phyloP scores from a whole-genome alignment of 495 filamentous ascomycete species.

The Halenospora varia region DNA sequence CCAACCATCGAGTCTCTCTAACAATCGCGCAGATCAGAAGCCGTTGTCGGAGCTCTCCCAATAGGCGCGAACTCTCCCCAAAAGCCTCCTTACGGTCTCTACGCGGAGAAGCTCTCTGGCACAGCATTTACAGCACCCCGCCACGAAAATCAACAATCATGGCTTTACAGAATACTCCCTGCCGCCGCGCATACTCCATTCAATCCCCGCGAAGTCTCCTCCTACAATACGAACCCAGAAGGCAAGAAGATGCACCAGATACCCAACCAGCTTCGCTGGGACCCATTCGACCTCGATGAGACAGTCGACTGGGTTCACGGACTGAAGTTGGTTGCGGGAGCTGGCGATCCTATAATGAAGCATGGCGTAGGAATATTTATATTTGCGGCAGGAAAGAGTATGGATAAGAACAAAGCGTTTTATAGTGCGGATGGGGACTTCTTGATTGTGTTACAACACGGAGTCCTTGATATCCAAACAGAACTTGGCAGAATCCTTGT shows the following conservation, averaged over 20 bases:
- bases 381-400: constrained; percentile 76
- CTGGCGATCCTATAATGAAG: constrained; percentile 80
- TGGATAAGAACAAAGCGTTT: constrained; percentile 70
- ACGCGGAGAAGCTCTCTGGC: constrained; percentile 90
- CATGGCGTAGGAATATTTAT: constrained; percentile 76
- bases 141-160: constrained; percentile 84
- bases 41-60: constrained; percentile 42
- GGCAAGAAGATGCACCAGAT: constrained; percentile 49
- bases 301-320: constrained; percentile 74
- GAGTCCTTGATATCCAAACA: constrained; percentile 79
- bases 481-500: constrained; percentile 81
- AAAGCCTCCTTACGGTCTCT: constrained; percentile 78
- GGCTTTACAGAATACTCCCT: constrained; percentile 91
- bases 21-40: constrained; percentile 36
- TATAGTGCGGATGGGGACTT: constrained; percentile 92
- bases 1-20: neutral
- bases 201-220: constrained; percentile 31
- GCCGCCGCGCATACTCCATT: constrained; percentile 79
- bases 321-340: constrained; percentile 72
- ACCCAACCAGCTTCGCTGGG: constrained; percentile 90
- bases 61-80: constrained; percentile 81
- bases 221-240: constrained; percentile 24
- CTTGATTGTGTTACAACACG: constrained; percentile 80
- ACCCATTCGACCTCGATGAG: constrained; percentile 71
- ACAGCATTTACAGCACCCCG: constrained; percentile 91